Conservation (phyloP, 495 filamentous ascomycete species). For the Penicillium fimorum region DNA sequence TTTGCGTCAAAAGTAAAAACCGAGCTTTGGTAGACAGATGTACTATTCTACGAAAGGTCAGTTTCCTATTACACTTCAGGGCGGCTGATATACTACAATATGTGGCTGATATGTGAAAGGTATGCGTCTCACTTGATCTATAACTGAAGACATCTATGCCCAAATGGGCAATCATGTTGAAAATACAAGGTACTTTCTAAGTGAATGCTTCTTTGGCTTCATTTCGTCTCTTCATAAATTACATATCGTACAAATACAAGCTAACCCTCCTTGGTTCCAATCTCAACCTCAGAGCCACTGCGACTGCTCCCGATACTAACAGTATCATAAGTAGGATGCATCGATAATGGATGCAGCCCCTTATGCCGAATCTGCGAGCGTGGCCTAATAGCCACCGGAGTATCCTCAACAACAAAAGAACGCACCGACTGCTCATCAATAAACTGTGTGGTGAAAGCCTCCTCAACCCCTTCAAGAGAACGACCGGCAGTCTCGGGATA, state of each 20-base stretch:
- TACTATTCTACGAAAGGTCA: too few relatives aligned
- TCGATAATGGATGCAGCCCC: slow-evolving; percentile 12
- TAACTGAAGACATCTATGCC: neutral
- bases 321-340: slow-evolving; percentile 8
- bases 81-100: too few relatives aligned
- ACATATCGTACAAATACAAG: slow-evolving; percentile 1
- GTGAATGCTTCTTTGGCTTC: neutral
- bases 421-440: slow-evolving; percentile 13
- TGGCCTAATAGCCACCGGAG: neutral
- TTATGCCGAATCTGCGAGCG: slow-evolving; percentile 7
- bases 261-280: neutral
- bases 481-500: slow-evolving; percentile 55
- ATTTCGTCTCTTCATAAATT: slow-evolving; percentile 4
- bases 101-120: too few relatives aligned
- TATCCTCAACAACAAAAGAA: neutral
- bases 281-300: neutral
- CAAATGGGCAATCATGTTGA: neutral
- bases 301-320: neutral
- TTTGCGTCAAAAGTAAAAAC: too few relatives aligned
- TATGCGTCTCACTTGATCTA: neutral
- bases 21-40: too few relatives aligned
- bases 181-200: neutral
- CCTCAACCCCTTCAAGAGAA: slow-evolving; percentile 54
- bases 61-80: too few relatives aligned
- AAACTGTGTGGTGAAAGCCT: slow-evolving; percentile 36